phyloP scores from a whole-genome alignment of 257 asterid species.

The Catharanthus roseus region DNA sequence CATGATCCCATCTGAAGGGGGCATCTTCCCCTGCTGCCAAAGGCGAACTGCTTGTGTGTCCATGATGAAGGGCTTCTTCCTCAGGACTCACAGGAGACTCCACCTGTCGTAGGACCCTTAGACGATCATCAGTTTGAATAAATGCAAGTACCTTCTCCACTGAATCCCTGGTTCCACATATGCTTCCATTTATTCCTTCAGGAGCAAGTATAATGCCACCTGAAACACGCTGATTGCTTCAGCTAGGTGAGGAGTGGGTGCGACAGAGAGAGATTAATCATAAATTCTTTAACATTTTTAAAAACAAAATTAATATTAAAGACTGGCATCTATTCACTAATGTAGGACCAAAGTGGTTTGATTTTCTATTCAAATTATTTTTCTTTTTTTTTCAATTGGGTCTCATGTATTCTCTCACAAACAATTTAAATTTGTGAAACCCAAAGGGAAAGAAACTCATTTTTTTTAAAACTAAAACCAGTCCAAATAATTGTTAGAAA shows the following conservation, averaged over 20 bases:
- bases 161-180: conserved; percentile 69
- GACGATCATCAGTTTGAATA: conserved; percentile 66
- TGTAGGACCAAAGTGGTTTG: too few relatives aligned
- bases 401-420: too few relatives aligned
- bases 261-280: background rate
- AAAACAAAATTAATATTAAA: too few relatives aligned
- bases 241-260: conserved; percentile 57
- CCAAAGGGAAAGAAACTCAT: too few relatives aligned
- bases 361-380: too few relatives aligned
- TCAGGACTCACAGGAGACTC: conserved; percentile 97
- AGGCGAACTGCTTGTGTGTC: conserved; percentile 77
- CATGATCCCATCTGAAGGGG: conserved; percentile 97
- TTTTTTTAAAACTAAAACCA: background rate
- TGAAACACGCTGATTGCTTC: conserved; percentile 84
- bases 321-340: background rate
- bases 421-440: too few relatives aligned
- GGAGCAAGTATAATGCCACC: conserved; percentile 99
- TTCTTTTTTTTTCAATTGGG: too few relatives aligned
- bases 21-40: conserved; percentile 99
- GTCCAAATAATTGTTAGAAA: background rate
- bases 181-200: conserved; percentile 95
- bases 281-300: background rate
- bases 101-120: conserved; percentile 63
- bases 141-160: conserved; percentile 69
- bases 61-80: conserved; percentile 98